phyloP scores from a whole-genome alignment of 768 basidiomycete species.

The Rhizopogon sp. region DNA sequence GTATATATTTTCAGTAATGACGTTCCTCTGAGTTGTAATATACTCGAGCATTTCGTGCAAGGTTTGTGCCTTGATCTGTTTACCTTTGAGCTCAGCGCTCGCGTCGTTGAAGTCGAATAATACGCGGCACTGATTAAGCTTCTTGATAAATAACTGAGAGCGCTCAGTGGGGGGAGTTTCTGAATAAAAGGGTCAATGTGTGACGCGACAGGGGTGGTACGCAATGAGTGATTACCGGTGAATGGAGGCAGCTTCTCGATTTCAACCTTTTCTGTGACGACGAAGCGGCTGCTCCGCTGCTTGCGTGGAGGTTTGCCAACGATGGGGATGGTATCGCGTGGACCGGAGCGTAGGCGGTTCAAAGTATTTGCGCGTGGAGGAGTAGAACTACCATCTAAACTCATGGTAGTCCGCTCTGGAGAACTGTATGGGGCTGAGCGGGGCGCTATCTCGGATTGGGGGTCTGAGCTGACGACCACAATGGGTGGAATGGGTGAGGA shows the following conservation, averaged over 20 bases:
- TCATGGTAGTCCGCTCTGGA: conserved; percentile 44
- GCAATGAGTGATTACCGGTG: conserved; percentile 50
- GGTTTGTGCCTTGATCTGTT: conserved; percentile 98
- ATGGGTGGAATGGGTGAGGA: conserved; percentile 68
- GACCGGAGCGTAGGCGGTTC: conserved; percentile 72
- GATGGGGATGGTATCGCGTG: conserved; percentile 96
- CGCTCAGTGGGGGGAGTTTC: conserved; percentile 89
- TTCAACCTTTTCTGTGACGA: conserved; percentile 93
- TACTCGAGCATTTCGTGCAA: conserved; percentile 99
- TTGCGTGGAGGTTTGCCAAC: conserved; percentile 96
- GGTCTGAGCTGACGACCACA: conserved; percentile 80
- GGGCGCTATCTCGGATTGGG: conserved; percentile 41
- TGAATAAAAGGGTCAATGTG: conserved; percentile 26
- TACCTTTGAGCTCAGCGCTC: conserved; percentile 90
- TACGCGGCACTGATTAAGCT: conserved; percentile 93
- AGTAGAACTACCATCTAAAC: conserved; percentile 43
- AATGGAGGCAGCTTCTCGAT: conserved; percentile 93
- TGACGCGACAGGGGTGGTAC: conserved; percentile 9
- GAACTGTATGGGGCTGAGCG: conserved; percentile 37
- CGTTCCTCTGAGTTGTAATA: conserved; percentile 92
- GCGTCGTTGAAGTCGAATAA: conserved; percentile 99
- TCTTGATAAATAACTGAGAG: conserved; percentile 86
- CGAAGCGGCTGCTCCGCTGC: conserved; percentile 94
- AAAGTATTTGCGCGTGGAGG: conserved; percentile 67
- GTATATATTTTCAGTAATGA: conserved; percentile 96